Conservation (phyloP, 805 yeast species). For the Wickerhamiella brachini region DNA sequence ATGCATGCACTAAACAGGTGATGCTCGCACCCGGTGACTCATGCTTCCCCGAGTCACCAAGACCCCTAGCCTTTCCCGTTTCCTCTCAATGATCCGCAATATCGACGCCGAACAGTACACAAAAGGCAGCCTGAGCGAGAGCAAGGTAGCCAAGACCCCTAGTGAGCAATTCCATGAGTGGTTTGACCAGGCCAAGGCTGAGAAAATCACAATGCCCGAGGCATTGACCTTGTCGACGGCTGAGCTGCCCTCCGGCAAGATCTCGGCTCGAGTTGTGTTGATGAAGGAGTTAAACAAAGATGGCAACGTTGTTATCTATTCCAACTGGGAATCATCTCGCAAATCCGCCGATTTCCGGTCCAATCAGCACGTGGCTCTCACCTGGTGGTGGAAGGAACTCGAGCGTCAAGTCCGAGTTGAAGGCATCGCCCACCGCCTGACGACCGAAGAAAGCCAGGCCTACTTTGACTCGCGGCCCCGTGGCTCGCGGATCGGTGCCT, state of each 20-base stretch:
- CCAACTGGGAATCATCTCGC: slow-evolving; percentile 83
- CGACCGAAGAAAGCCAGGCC: slow-evolving; percentile 56
- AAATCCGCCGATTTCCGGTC: slow-evolving; percentile 57
- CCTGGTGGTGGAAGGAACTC: slow-evolving; percentile 81
- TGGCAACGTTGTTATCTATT: slow-evolving; percentile 68
- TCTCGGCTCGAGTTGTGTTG: slow-evolving; percentile 70
- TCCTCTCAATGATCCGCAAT: slow-evolving; percentile 5
- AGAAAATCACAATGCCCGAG: slow-evolving; percentile 58
- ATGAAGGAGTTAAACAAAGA: slow-evolving; percentile 77
- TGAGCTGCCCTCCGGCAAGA: slow-evolving; percentile 75
- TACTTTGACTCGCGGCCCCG: slow-evolving; percentile 84
- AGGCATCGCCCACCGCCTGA: slow-evolving; percentile 63
- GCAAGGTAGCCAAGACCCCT: slow-evolving; percentile 46
- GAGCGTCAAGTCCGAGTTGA: slow-evolving; percentile 93
- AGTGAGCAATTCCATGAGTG: slow-evolving; percentile 59
- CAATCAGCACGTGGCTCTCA: slow-evolving; percentile 70
- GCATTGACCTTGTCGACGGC: slow-evolving; percentile 82
- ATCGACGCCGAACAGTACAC: slow-evolving; percentile 15
- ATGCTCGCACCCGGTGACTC: not conserved
- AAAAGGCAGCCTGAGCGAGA: slow-evolving; percentile 40
- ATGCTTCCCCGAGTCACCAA: not conserved
- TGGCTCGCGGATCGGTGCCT: slow-evolving; percentile 89
- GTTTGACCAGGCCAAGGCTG: slow-evolving; percentile 62
- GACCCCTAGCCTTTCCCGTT: not conserved
- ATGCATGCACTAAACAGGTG: not conserved